These are phyloP conservation scores for Clitoria ternatea DNA, from an alignment of 306 rosid genomes.

Conservation along the genomic window DNA sequence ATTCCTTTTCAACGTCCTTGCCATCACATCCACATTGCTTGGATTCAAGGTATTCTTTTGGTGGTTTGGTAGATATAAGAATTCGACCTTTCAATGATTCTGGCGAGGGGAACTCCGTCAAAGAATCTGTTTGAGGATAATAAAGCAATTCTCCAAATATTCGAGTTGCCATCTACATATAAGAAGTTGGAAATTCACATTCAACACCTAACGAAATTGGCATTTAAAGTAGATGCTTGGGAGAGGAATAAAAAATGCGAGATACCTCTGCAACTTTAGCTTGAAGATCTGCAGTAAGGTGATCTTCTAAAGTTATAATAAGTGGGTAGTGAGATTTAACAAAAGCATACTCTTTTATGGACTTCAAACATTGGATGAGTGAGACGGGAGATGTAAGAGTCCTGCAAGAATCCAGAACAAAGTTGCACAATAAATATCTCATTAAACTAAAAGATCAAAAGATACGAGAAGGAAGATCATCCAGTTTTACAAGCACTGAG, in stretches of 20 bases:
- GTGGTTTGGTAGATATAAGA: constrained; percentile 79
- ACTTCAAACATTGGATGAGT: constrained; percentile 64
- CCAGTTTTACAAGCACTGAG: neutral
- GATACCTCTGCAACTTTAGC: constrained; percentile 73
- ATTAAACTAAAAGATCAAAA: neutral
- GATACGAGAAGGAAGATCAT: neutral
- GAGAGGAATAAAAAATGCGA: neutral
- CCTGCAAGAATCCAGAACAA: constrained; percentile 39
- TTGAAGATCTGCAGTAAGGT: constrained; percentile 68
- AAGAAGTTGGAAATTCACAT: constrained; percentile 17
- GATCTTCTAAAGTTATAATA: constrained; percentile 77
- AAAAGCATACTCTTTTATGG: constrained; percentile 75
- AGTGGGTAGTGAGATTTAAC: constrained; percentile 66
- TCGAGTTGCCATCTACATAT: constrained; percentile 49
- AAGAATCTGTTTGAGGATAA: constrained; percentile 47
- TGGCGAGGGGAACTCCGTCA: constrained; percentile 65
- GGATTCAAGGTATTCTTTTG: constrained; percentile 50
- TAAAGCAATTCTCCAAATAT: constrained; percentile 63
- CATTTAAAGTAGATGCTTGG: neutral
- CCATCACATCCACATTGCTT: constrained; percentile 6
- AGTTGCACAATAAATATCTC: neutral
- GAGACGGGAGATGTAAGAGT: constrained; percentile 73
- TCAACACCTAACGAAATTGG: neutral
- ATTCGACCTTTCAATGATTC: constrained; percentile 65
- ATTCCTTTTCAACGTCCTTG: constrained; percentile 30